Evolutionary conservation across 495 filamentous ascomycete species (phyloP).

Genomic region (Neurospora sp.): DNA sequence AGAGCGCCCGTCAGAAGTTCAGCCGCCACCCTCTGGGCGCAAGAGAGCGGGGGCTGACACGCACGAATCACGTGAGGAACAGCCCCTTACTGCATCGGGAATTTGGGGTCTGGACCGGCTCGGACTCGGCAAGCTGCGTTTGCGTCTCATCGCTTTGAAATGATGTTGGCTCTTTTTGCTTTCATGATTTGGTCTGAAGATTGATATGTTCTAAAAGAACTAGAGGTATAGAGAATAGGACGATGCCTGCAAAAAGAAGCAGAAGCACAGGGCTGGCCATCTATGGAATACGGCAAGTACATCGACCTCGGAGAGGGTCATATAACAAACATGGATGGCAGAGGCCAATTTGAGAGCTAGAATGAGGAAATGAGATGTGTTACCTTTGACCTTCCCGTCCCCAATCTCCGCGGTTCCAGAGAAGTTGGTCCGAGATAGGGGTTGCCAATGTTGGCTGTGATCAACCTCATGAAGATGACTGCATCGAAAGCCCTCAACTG

Average conservation of each 20-base stretch:
- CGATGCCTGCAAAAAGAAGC: not conserved
- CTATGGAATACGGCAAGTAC: not conserved
- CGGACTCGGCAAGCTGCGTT: not conserved
- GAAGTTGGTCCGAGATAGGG: not conserved
- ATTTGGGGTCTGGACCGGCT: not conserved
- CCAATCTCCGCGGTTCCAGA: not conserved
- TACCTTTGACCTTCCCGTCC: not conserved
- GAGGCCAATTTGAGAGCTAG: not conserved
- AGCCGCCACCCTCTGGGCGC: conserved; percentile 4
- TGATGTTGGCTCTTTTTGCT: not conserved
- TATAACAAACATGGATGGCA: not conserved
- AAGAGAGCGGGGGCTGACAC: conserved; percentile 6
- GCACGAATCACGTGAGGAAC: conserved; percentile 7
- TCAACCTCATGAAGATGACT: not conserved
- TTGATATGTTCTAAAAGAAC: not conserved
- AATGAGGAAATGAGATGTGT: not conserved
- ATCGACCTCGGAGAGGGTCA: not conserved
- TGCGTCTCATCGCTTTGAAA: not conserved
- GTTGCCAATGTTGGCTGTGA: not conserved
- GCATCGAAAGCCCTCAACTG: not conserved
- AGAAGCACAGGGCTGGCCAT: not conserved
- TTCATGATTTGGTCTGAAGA: not conserved
- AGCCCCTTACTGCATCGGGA: not conserved
- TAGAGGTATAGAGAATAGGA: not conserved
- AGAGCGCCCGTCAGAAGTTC: conserved; percentile 1